A percentile compares a stretch with the other conserved stretches of the same genome.
phyloP scores from a whole-genome alignment of 2,329 filamentous ascomycete genomes.

The Sodiomyces alkalinus region DNA sequence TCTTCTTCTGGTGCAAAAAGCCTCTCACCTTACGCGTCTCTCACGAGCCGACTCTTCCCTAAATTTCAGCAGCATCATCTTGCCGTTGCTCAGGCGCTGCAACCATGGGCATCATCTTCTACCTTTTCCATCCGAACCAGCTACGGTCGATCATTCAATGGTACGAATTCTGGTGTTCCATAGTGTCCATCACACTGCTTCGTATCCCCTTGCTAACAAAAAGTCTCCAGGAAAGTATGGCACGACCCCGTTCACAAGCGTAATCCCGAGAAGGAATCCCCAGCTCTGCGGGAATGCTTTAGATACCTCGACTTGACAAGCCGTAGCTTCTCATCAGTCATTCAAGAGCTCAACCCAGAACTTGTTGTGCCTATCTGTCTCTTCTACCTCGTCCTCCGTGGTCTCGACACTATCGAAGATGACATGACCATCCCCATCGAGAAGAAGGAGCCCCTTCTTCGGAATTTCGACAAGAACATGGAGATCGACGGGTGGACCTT shows the following conservation, averaged over 20 bases:
- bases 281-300: constrained; percentile 70
- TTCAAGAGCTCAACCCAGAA: constrained; percentile 90
- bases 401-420: constrained; percentile 96
- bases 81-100: constrained; percentile 6
- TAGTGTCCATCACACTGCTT: background rate
- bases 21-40: background rate
- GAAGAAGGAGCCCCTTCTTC: constrained; percentile 73
- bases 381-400: constrained; percentile 87
- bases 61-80: too few relatives aligned
- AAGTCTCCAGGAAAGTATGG: constrained; percentile 70
- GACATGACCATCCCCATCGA: constrained; percentile 81
- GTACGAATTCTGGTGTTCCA: constrained; percentile 28
- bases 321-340: constrained; percentile 84
- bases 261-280: constrained; percentile 58
- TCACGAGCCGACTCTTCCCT: too few relatives aligned
- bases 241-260: constrained; percentile 86
- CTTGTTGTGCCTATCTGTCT: constrained; percentile 76
- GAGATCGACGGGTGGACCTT: constrained; percentile 85
- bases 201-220: constrained; percentile 2
- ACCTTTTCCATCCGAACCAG: constrained; percentile 59
- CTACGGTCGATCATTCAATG: constrained; percentile 79
- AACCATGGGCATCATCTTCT: constrained; percentile 54
- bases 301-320: constrained; percentile 75
- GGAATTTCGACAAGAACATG: constrained; percentile 66
- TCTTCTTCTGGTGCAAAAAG: background rate